phyloP scores from a whole-genome alignment of 352 stramenopile genomes.

The Phytophthora crassamura region DNA sequence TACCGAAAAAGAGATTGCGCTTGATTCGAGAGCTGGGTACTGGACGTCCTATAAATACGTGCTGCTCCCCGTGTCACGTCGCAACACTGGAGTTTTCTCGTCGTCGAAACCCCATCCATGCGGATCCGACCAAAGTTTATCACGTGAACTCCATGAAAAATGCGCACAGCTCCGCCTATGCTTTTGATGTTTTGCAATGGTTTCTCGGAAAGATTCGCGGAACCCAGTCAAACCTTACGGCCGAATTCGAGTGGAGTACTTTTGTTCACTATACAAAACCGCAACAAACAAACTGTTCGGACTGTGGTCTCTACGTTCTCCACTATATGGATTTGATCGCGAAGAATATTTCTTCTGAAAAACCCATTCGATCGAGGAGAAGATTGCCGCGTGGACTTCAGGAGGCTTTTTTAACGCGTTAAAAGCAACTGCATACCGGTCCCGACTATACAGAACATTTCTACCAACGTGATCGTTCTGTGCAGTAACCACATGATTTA shows the following conservation, averaged over 20 bases:
- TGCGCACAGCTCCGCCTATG: background rate
- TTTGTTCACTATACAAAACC: background rate
- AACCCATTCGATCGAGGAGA: background rate
- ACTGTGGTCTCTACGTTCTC: slow-evolving; percentile 7
- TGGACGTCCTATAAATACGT: background rate
- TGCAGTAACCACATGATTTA: too few relatives aligned
- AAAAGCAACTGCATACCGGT: background rate
- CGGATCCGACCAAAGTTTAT: background rate
- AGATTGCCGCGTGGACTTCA: background rate
- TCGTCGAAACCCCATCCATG: background rate
- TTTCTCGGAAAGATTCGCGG: background rate
- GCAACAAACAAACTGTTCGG: slow-evolving; percentile 3
- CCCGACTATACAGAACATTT: background rate
- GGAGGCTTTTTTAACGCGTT: background rate
- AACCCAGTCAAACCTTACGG: background rate
- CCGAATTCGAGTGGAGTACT: background rate
- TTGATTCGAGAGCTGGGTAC: too few relatives aligned
- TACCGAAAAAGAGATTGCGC: too few relatives aligned
- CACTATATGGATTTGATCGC: slow-evolving; percentile 9
- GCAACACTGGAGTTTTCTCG: slow-evolving; percentile 8
- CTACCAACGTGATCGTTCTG: too few relatives aligned
- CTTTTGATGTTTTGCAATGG: slow-evolving; percentile 3
- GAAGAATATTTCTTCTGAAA: background rate
- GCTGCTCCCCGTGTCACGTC: slow-evolving; percentile 1
- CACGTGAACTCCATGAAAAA: slow-evolving; percentile 1